These are phyloP conservation scores for Aspergillus ochraceus DNA, from an alignment of 2,329 filamentous ascomycete genomes.

Conservation along the genomic window DNA sequence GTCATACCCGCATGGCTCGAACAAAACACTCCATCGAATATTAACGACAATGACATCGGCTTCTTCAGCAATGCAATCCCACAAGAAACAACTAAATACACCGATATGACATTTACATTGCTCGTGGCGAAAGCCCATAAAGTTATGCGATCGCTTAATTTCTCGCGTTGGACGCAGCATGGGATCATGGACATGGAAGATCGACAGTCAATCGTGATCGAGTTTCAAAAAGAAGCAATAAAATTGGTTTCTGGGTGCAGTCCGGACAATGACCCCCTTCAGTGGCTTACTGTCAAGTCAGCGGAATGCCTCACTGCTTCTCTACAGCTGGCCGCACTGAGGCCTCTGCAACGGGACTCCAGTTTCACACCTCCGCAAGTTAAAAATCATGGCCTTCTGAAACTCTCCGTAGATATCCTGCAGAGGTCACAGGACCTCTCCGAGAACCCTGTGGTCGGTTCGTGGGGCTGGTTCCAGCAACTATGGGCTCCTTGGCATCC, in stretches of 20 bases:
- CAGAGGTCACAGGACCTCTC: conserved; percentile 17
- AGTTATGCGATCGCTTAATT: conserved; percentile 24
- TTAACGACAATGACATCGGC: conserved; percentile 30
- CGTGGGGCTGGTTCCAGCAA: conserved; percentile 28
- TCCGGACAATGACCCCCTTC: conserved; percentile 23
- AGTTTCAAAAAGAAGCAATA: conserved; percentile 25
- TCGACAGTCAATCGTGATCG: conserved; percentile 27
- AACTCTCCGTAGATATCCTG: conserved; percentile 26
- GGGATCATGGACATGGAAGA: conserved; percentile 21
- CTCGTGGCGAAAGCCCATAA: conserved; percentile 24
- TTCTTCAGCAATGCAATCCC: conserved; percentile 20
- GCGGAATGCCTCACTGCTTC: conserved; percentile 23
- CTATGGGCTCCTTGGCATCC: conserved; percentile 36
- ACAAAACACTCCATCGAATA: conserved; percentile 25
- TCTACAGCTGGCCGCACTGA: conserved; percentile 29
- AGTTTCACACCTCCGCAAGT: conserved; percentile 27
- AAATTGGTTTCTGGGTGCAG: conserved; percentile 20
- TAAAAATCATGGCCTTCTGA: conserved; percentile 23
- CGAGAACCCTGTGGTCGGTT: conserved; percentile 18
- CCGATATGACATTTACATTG: conserved; percentile 29
- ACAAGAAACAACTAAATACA: conserved; percentile 22
- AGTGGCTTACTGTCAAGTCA: conserved; percentile 25
- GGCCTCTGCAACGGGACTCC: conserved; percentile 26
- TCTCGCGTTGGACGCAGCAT: conserved; percentile 24
- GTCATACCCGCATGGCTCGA: conserved; percentile 31